Percentiles rank a stretch among this genome's conserved stretches.
phyloP scores from a whole-genome alignment of 2,329 filamentous ascomycete genomes.

The Verticillium isaacii region DNA sequence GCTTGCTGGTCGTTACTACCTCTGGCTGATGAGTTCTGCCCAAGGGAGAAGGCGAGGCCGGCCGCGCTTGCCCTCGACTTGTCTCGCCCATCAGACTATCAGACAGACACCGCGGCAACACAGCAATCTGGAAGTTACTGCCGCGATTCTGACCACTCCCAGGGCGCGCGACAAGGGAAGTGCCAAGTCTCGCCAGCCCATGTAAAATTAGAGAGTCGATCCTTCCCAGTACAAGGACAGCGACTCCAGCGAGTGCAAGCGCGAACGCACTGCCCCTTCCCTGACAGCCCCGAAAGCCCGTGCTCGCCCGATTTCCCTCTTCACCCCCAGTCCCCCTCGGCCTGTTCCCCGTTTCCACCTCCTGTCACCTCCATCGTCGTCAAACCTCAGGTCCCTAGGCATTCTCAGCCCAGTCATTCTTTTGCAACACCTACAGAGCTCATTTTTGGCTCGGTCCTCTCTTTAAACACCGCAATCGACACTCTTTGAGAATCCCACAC shows the following conservation, averaged over 20 bases:
- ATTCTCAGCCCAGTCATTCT: not conserved
- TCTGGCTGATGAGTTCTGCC: not conserved
- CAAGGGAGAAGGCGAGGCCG: not conserved
- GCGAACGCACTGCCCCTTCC: not conserved
- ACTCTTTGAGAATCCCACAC: not conserved
- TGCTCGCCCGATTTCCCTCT: constrained; percentile 1
- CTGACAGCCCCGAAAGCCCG: not conserved
- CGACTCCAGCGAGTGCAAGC: not conserved
- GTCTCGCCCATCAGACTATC: not conserved
- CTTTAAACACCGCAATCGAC: not conserved
- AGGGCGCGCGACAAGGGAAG: not conserved
- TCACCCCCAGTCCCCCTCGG: not conserved
- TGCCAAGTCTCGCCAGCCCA: not conserved
- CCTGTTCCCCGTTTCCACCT: constrained; percentile 2
- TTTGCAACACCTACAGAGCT: constrained; percentile 2
- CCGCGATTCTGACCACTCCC: not conserved
- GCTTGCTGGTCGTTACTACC: not conserved
- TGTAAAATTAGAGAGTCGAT: not conserved
- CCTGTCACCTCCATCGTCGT: constrained; percentile 2
- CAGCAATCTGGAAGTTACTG: not conserved
- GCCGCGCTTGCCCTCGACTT: not conserved
- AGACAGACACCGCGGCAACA: not conserved
- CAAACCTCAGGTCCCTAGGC: not conserved
- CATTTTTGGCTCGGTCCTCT: not conserved
- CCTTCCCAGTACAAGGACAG: not conserved